Evolutionary conservation across 306 rosid species (phyloP), one percentile per base, ranked within the genome.

Genomic region (Lathyrus tuberosus): DNA sequence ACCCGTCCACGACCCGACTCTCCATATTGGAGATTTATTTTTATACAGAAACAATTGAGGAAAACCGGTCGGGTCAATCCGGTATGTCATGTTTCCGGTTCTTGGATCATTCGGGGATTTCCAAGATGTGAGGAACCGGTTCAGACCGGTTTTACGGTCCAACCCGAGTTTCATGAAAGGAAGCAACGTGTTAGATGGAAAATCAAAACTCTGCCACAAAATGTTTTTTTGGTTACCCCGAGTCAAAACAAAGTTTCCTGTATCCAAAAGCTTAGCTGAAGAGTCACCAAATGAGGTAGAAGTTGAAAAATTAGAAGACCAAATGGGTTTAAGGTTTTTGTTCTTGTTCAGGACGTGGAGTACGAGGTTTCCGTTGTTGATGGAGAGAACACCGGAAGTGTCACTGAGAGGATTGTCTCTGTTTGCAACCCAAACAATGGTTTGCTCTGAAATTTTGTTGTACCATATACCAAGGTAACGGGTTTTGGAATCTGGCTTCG

Each of bases 371-470:
- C 85, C 85, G 0, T n/a, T 37, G 22, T 62, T 38, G 18, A 84
- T 67, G 5, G 78, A 70, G 71, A 83, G 69, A 31, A 77, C 71
- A 3, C 83, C 83, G 14, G 81, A 70, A 41, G 67, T 62, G 47
- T 67, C 41, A 16, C 26, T 31, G 0, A 78, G 69, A 44, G 78
- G 86, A 10, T 48, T 20, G 60, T 83, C 71, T 73, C 81, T 76
- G 70, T 88, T 91, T 7, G 96, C 96, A 33, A 91, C 88, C 97
- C 97, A 91, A 10, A 91, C 82, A 10, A 83, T 12, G 2, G 90
- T 65, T 72, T 64, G 71, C 8, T 66, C 70, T 1, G 90, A 80
- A 22, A 80, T 51, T 60, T 43, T 48, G 63, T 80, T 78, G 68
- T 83, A 91, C 96, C 97, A 84, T 42, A 91, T 81, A 38, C 92